Base-by-base conservation (phyloP, 106 monocot species). In the Phalaenopsis aphrodite region DNA sequence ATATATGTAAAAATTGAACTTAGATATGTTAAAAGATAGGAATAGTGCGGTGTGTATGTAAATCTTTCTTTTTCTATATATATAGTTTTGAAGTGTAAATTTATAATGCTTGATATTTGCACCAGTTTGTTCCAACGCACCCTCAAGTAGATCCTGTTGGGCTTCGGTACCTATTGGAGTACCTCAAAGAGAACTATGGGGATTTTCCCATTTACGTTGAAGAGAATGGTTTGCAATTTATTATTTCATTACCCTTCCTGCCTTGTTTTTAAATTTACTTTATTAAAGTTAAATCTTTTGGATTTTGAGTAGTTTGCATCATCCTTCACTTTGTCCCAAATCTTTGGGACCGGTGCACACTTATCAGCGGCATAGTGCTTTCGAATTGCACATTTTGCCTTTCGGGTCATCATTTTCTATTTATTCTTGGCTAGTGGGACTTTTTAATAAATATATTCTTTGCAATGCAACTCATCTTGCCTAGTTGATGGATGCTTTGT, bases 191-290 rank as follows among this genome's bases (percentile, higher is more conserved):
- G n/a, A 57, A 41, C 10, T 95, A 92, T 79, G 81, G 81, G 41
- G 84, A 89, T 47, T 85, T 82, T 78, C 90, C 87, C 12, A 83
- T 90, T 71, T 95, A 85, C 48, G 41, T 95, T 19, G 84, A 95
- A 74, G 95, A 95, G 81, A 92, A 90, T 88, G 95, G 94, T 89
- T 49, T 49, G 86, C 76, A 5, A 42, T 74, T 43, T 74, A 38
- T 14, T 69, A 69, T 69, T 10, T 10, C 9, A 67, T 67, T 67
- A 4, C 21, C 36, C 36, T 30, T 67, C 3, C 21, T 66, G 2
- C 4, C 21, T 24, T 66, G 30, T 24, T 68, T 37, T 68, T 12
- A 36, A 68, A 10, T 68, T 68, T 11, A 11, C 24, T 37, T 68
- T 37, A 38, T 38, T 9, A 38, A 64, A 5, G 64, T 21, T 69